Evolutionary conservation across 495 filamentous ascomycete species (phyloP).

Genomic region (Neurospora sp.): DNA sequence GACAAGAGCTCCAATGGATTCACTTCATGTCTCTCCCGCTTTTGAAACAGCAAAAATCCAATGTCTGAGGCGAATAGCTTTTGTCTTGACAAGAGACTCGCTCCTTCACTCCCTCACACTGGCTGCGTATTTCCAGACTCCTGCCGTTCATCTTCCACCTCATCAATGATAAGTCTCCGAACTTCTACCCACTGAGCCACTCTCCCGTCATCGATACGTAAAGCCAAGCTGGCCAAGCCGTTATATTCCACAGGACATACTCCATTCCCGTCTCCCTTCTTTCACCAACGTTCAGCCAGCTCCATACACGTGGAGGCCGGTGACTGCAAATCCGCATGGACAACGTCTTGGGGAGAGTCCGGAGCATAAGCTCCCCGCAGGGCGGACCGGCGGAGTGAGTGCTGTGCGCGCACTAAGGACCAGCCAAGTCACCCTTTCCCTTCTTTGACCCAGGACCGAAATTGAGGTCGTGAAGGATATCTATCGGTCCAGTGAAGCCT

Average conservation of each 20-base stretch:
- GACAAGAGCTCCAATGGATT: not conserved
- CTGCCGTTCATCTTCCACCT: not conserved
- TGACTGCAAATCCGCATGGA: not conserved
- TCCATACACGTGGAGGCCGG: not conserved
- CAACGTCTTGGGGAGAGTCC: not conserved
- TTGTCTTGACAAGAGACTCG: not conserved
- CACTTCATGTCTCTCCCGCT: not conserved
- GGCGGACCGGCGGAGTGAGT: not conserved
- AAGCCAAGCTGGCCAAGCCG: not conserved
- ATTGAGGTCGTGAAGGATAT: not conserved
- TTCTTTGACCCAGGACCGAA: not conserved
- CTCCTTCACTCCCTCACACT: not conserved
- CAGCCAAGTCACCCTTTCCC: not conserved
- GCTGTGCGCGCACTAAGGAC: not conserved
- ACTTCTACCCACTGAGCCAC: not conserved
- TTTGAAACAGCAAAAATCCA: not conserved
- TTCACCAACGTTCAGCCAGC: not conserved
- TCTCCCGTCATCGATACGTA: not conserved
- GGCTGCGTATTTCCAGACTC: not conserved
- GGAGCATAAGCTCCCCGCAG: not conserved
- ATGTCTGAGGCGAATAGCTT: not conserved
- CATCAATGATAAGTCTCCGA: not conserved
- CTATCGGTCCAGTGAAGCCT: not conserved
- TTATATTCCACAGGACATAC: not conserved
- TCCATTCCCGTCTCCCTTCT: not conserved